These are phyloP conservation scores for Phaeodactylum tricornutum DNA, from an alignment of 108 stramenopile species.

Conservation along the genomic window DNA sequence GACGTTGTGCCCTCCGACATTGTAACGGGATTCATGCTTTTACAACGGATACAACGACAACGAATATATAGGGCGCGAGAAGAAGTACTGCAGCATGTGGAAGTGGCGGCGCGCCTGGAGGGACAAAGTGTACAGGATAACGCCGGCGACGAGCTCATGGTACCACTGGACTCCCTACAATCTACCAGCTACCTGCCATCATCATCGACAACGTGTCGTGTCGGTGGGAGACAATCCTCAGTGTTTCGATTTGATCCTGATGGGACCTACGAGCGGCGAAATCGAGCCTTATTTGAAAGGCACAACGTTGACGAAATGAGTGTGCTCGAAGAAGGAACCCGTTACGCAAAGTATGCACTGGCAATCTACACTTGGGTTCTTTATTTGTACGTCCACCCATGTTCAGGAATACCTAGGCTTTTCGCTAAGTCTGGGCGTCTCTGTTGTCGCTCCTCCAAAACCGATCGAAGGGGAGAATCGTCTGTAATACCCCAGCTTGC, in stretches of 20 bases:
- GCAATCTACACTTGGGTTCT: constrained; percentile 87
- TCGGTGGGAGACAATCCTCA: neutral
- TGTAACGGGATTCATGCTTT: constrained; percentile 58
- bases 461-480: too few relatives aligned
- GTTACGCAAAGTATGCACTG: constrained; percentile 70
- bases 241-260: neutral
- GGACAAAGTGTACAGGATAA: neutral
- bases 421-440: constrained; percentile 7
- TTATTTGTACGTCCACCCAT: constrained; percentile 75
- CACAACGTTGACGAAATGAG: constrained; percentile 38
- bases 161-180: neutral
- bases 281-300: constrained; percentile 41
- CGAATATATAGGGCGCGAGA: constrained; percentile 33
- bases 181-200: neutral
- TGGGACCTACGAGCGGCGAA: constrained; percentile 9
- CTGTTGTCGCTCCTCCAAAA: constrained; percentile 5
- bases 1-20: constrained; percentile 81
- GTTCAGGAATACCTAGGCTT: constrained; percentile 55
- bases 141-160: neutral
- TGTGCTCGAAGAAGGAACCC: constrained; percentile 73
- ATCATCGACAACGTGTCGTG: neutral
- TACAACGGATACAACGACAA: constrained; percentile 65
- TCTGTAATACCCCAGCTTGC: too few relatives aligned
- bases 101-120: neutral
- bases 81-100: constrained; percentile 13